These are phyloP conservation scores for Myotisia sp. DNA, from an alignment of 2,329 filamentous ascomycete species.

Conservation along the genomic window DNA sequence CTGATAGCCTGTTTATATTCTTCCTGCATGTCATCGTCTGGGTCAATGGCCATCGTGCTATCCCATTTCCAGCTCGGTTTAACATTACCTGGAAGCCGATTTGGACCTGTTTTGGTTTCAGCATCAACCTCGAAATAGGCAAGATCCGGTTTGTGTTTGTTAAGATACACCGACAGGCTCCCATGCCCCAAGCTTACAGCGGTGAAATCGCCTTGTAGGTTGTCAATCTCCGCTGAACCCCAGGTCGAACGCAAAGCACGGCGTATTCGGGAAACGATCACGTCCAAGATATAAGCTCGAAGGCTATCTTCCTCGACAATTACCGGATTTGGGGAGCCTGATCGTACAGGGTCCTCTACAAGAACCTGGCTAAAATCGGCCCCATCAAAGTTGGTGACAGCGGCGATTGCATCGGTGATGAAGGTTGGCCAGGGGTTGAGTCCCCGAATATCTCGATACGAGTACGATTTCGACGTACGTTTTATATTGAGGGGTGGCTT, in stretches of 20 bases:
- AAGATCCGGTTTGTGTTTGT: slow-evolving; percentile 1
- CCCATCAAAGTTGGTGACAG: too few relatives aligned
- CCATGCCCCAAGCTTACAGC: slow-evolving; percentile 1
- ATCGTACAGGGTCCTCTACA: too few relatives aligned
- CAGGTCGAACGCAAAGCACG: slow-evolving; percentile 5
- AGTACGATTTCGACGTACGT: too few relatives aligned
- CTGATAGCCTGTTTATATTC: slow-evolving; percentile 6
- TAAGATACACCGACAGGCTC: not conserved
- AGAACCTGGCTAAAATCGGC: too few relatives aligned
- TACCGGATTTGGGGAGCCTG: too few relatives aligned
- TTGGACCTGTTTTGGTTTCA: not conserved
- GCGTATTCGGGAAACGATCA: not conserved
- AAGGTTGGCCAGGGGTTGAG: too few relatives aligned
- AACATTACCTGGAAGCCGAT: slow-evolving; percentile 6
- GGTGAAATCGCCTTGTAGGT: too few relatives aligned
- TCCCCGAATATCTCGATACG: too few relatives aligned
- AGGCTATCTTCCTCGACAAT: not conserved
- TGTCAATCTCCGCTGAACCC: too few relatives aligned
- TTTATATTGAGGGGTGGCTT: too few relatives aligned
- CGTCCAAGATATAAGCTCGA: not conserved
- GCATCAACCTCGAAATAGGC: slow-evolving; percentile 1
- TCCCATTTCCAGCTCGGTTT: slow-evolving; percentile 9
- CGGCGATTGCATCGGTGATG: too few relatives aligned
- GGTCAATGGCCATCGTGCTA: not conserved
- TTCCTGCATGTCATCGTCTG: not conserved